Evolutionary conservation across 257 asterid species (phyloP), one percentile per base, ranked within the genome.

Genomic region (Solanum sejunctum): DNA sequence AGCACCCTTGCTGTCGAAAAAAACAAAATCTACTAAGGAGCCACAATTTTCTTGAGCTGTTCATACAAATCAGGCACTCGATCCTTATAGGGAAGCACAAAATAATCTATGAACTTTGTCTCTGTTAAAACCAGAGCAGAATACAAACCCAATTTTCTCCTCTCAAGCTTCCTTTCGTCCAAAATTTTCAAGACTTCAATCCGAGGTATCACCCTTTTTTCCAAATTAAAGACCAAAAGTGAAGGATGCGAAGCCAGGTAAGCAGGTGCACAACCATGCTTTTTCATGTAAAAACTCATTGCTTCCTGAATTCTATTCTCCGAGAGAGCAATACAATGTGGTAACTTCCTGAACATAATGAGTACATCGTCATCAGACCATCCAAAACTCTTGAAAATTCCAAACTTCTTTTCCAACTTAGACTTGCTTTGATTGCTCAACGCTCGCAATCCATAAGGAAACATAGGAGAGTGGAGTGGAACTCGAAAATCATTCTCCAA

Each of bases 151-250:
- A n/a, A n/a, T n/a, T n/a, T n/a, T n/a, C n/a, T n/a, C n/a, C n/a
- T n/a, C n/a, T n/a, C n/a, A n/a, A n/a, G n/a, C n/a, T n/a, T 84
- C 81, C 64, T 87, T 73, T 82, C 86, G 16, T 16, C 21, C 84
- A 87, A 71, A 55, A 64, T 32, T 3, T 85, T 75, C 39, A 87
- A 9, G 10, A 87, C 57, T 45, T 43, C 56, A 17, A 23, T 56
- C 86, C 89, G 85, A 2, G 86, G 89, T 32, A 72, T 28, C 78
- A 87, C 67, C 51, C 87, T 85, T 73, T 57, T 87, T 69, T 85
- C 89, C 80, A 87, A 21, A 83, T 86, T 83, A 16, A 28, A 49
- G 6, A 0, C 12, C 7, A 86, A 61, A 51, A 86, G 3, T 5
- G 47, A 6, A 10, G 86, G 84, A 17, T 6, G 77, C 4, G 52